These are phyloP conservation scores for Phlebiopsis flavidoalba DNA, from an alignment of 768 basidiomycete genomes.

Conservation along the genomic window DNA sequence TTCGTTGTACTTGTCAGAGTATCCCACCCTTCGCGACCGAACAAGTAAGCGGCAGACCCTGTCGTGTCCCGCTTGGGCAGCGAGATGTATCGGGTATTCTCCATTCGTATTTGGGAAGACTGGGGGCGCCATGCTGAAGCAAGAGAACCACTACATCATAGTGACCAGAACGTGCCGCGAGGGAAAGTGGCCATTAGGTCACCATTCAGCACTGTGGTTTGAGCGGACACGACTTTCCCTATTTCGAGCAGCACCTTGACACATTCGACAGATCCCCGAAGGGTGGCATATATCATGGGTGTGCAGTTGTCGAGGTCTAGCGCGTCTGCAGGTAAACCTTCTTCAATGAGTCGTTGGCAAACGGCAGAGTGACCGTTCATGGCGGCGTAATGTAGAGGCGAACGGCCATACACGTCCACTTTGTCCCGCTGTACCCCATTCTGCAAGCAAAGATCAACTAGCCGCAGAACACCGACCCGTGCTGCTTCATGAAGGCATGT, in stretches of 20 bases:
- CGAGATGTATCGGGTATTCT: constrained; percentile 95
- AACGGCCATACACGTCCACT: constrained; percentile 86
- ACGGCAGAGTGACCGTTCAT: constrained; percentile 84
- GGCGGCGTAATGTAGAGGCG: constrained; percentile 91
- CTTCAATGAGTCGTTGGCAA: constrained; percentile 71
- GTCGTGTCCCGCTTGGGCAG: constrained; percentile 86
- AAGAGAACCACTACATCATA: constrained; percentile 76
- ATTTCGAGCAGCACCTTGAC: constrained; percentile 77
- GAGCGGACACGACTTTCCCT: constrained; percentile 55
- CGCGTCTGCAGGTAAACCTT: constrained; percentile 56
- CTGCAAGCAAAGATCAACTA: constrained; percentile 78
- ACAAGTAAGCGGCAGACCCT: constrained; percentile 77
- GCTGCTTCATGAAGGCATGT: constrained; percentile 93
- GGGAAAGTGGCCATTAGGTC: constrained; percentile 83
- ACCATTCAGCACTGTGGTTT: constrained; percentile 49
- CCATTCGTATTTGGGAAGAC: constrained; percentile 88
- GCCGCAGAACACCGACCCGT: constrained; percentile 71
- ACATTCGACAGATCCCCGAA: constrained; percentile 78
- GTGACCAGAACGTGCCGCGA: constrained; percentile 90
- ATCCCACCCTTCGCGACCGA: constrained; percentile 76
- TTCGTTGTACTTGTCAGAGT: constrained; percentile 92
- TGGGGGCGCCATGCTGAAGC: constrained; percentile 70
- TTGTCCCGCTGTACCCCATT: constrained; percentile 67
- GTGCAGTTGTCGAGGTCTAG: constrained; percentile 93
- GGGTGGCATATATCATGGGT: constrained; percentile 90